Evolutionary conservation across 2,329 filamentous ascomycete species (phyloP).

Genomic region (Pseudogymnoascus sp.): DNA sequence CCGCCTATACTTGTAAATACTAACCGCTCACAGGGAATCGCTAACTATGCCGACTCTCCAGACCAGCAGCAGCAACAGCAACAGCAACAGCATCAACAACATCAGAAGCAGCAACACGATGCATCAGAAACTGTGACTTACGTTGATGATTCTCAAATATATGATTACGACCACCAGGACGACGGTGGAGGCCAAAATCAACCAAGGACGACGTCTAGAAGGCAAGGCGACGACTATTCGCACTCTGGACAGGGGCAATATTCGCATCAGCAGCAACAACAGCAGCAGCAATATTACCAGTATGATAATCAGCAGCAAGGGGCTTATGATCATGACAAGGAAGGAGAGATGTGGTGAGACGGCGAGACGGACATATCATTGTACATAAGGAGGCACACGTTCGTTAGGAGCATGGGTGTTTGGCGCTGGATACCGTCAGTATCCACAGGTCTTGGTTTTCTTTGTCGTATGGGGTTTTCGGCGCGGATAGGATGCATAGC

Average conservation of each 20-base stretch:
- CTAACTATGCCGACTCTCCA: constrained; percentile 26
- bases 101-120: constrained; percentile 21
- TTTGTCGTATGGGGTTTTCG: neutral
- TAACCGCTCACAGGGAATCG: constrained; percentile 24
- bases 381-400: constrained; percentile 2
- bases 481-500: constrained; percentile 3
- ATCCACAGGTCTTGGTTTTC: constrained; percentile 1
- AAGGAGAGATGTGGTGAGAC: constrained; percentile 1
- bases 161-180: constrained; percentile 37
- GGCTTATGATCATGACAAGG: constrained; percentile 1
- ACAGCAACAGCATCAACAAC: neutral
- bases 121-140: constrained; percentile 32
- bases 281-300: constrained; percentile 9
- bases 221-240: constrained; percentile 12
- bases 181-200: constrained; percentile 22
- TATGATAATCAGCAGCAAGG: constrained; percentile 7
- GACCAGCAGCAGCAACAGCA: constrained; percentile 12
- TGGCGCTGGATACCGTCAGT: constrained; percentile 1
- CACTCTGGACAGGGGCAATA: constrained; percentile 15
- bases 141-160: constrained; percentile 42
- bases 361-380: neutral
- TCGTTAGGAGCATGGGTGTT: constrained; percentile 3
- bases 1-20: constrained; percentile 10
- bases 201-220: constrained; percentile 8
- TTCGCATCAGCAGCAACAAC: constrained; percentile 14